Evolutionary conservation across 2,329 filamentous ascomycete genomes (phyloP).

Genomic region (Botrytis galanthina): DNA sequence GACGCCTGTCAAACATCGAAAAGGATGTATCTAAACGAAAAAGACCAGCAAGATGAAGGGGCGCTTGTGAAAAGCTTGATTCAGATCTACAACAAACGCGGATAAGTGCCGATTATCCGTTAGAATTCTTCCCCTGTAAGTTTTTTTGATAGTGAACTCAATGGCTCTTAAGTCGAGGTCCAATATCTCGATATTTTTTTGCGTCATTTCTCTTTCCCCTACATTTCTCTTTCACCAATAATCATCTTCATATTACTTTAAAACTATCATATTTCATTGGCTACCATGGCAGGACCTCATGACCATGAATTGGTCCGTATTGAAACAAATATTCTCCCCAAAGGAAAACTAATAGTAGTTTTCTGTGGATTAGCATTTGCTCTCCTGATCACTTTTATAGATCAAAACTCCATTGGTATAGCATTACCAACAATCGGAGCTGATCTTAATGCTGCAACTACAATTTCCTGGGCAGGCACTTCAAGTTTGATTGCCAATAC

Average conservation of each 20-base stretch:
- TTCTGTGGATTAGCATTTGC: conserved; percentile 52
- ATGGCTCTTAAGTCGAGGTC: conserved; percentile 8
- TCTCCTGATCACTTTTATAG: conserved; percentile 51
- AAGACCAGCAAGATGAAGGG: conserved; percentile 1
- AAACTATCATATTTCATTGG: neutral
- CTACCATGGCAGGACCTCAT: conserved; percentile 23
- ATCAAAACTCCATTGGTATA: conserved; percentile 41
- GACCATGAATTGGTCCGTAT: conserved; percentile 38
- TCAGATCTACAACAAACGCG: neutral
- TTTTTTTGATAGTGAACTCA: neutral
- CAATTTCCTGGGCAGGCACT: conserved; percentile 56
- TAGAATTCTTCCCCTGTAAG: neutral
- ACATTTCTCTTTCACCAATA: neutral
- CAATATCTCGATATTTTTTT: neutral
- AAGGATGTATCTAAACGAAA: conserved; percentile 1
- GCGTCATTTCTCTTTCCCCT: neutral
- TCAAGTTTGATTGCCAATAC: conserved; percentile 56
- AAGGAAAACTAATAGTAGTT: conserved; percentile 48
- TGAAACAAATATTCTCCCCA: conserved; percentile 57
- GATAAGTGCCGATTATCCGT: conserved; percentile 15
- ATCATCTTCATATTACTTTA: neutral
- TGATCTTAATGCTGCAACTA: conserved; percentile 45
- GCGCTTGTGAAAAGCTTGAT: neutral
- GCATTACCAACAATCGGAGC: conserved; percentile 52
- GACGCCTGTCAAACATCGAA: conserved; percentile 9